phyloP scores from a whole-genome alignment of 495 filamentous ascomycete genomes.

The Penicillium steckii region DNA sequence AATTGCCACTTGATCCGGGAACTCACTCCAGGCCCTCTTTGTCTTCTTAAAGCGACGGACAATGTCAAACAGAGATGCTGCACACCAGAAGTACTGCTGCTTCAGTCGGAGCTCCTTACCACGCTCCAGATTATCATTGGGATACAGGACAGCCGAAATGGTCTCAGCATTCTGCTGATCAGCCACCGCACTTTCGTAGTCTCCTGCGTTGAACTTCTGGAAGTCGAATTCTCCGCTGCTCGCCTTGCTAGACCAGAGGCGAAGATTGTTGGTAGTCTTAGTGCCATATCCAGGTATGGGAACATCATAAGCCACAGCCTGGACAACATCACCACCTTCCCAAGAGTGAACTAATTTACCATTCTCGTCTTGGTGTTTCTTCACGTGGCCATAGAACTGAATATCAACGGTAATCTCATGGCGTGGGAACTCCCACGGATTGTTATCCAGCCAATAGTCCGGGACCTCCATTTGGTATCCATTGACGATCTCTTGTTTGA shows the following conservation, averaged over 20 bases:
- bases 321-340: constrained; percentile 92
- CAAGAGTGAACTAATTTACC: constrained; percentile 72
- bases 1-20: constrained; percentile 93
- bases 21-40: constrained; percentile 84
- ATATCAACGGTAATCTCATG: constrained; percentile 95
- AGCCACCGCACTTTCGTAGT: constrained; percentile 95
- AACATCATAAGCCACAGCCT: constrained; percentile 92
- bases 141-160: constrained; percentile 95
- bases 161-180: constrained; percentile 97
- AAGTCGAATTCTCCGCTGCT: constrained; percentile 98
- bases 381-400: constrained; percentile 88
- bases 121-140: constrained; percentile 94
- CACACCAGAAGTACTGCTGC: constrained; percentile 99
- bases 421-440: constrained; percentile 97
- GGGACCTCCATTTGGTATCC: constrained; percentile 97
- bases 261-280: constrained; percentile 89
- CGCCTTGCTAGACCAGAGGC: constrained; percentile 96
- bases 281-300: constrained; percentile 92
- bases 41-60: constrained; percentile 97
- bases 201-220: constrained; percentile 98
- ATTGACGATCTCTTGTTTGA: constrained; percentile 98
- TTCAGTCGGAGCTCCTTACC: constrained; percentile 97
- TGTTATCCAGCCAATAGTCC: constrained; percentile 99
- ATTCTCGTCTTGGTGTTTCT: constrained; percentile 67
- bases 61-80: constrained; percentile 93